Evolutionary conservation across 805 yeast genomes (phyloP), one percentile per base, ranked within the genome.

Genomic region (Nakazawaea anatomiae): DNA sequence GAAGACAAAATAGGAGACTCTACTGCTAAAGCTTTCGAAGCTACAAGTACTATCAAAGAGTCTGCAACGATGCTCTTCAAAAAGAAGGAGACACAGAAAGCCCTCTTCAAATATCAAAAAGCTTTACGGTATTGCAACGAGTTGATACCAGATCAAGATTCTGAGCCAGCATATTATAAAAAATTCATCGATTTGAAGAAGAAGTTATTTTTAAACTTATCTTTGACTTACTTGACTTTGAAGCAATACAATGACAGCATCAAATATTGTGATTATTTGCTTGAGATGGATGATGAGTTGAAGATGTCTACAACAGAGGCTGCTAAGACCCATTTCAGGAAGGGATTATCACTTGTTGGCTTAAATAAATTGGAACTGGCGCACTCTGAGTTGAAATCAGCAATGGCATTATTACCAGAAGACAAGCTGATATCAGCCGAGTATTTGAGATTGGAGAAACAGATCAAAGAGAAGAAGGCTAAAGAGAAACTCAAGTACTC

Each of bases 51-150:
- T 12, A 86, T 87, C 47, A 87, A 87, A 57, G 82, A 79, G 34
- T 79, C 90, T 27, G 95, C 89, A 1, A 74, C 85, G 0, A 57
- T 76, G 8, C 57, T 87, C 4, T 81, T 82, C 58, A 84, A 84
- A 57, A 62, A 67, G 39, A 80, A 80, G 11, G 74, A 74, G 32
- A 70, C 63, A 46, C 67, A 91, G 52, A 96, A 86, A 40, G 84
- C 92, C 0, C 66, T 73, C 12, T 71, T 80, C 55, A 87, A 87
- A 63, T 87, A 84, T 62, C 70, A 63, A 39, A 87, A 87, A 62
- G 74, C 89, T 9, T 63, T 85, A 49, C 70, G 89, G 52, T 87
- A 87, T 58, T 76, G 84, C 35, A 82, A 83, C 71, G 92, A 85
- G 64, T 79, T 76, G 56, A 72, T 83, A 12, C 94, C 95, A 0